Evolutionary conservation across 495 filamentous ascomycete genomes (phyloP), one percentile per base, ranked within the genome.

Genomic region (Podospora australis): DNA sequence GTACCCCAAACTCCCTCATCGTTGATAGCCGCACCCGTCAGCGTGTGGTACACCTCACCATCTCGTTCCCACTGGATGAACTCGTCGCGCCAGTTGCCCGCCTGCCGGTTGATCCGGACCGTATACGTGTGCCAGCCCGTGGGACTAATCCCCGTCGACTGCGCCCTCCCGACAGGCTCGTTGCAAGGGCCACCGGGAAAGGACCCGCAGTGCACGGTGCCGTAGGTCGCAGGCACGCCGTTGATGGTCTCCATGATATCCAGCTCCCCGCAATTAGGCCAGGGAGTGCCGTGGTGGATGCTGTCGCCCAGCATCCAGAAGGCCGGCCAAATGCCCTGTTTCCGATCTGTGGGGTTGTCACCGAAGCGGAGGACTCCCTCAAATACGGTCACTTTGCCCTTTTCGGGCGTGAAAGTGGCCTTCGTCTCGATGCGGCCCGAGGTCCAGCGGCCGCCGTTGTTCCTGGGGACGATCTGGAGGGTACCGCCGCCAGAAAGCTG

Each of bases 181-280:
- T 70, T 64, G 64, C 75, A 77, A 11, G 67, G 63, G 2, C 72
- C 72, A 42, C 70, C 72, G 8, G 45, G 5, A 16, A 25, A 29
- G 13, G 44, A 24, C 2, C 74, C 73, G 57, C 74, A 78, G 60
- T 78, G 75, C 0, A 69, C 50, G 10, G 75, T 78, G 19, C 71
- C 72, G 52, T 68, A 70, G 21, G 62, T 69, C 39, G 58, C 65
- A n/a, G 63, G 45, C 10, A 48, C 39, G 24, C 74, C 74, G 62
- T 74, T 70, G 49, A 75, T 56, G 49, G 69, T 73, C 62, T 78
- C 73, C 56, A 75, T 68, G 48, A 75, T 73, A 59, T 78, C 74
- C 44, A 76, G 67, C 63, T 78, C 74, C 51, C 73, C 74, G 62
- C 69, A 69, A 16, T 22, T 44, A 0, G 74, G 74, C 74, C 74